Conservation (phyloP, 2,329 filamentous ascomycete genomes). For the Volutella citrinella region DNA sequence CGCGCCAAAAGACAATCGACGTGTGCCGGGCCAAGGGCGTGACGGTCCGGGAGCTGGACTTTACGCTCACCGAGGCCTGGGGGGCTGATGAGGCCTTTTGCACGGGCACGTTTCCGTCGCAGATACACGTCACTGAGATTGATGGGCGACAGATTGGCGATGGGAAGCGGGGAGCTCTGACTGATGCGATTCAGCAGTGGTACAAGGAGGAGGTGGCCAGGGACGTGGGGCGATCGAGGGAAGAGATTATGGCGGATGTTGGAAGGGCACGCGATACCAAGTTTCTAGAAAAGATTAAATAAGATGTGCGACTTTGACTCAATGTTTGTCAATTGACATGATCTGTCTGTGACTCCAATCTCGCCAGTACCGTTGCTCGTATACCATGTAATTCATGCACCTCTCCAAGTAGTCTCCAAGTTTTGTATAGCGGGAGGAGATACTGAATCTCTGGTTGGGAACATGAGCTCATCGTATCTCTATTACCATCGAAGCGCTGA, state of each 20-base stretch:
- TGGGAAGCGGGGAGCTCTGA: conserved; percentile 19
- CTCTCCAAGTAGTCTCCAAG: too few species aligned
- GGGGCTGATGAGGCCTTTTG: conserved; percentile 30
- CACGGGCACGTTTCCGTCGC: conserved; percentile 27
- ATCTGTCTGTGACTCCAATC: too few species aligned
- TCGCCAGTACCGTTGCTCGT: too few species aligned
- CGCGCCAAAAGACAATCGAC: conserved; percentile 28
- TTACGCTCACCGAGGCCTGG: conserved; percentile 27
- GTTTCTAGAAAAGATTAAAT: conserved; percentile 2
- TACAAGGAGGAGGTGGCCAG: conserved; percentile 18
- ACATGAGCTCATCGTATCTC: too few species aligned
- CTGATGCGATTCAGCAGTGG: conserved; percentile 20
- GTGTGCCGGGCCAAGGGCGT: conserved; percentile 25
- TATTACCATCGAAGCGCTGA: too few species aligned
- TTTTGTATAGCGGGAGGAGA: too few species aligned
- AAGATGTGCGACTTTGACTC: too few species aligned
- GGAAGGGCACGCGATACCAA: conserved; percentile 22
- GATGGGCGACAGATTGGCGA: conserved; percentile 22
- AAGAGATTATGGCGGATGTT: conserved; percentile 19
- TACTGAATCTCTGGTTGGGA: too few species aligned
- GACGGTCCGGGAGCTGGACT: conserved; percentile 25
- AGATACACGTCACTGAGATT: conserved; percentile 24
- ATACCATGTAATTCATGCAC: too few species aligned
- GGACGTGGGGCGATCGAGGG: conserved; percentile 19
- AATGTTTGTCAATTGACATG: too few species aligned